A percentile compares a stretch with the other conserved stretches of the same genome.
phyloP scores from a whole-genome alignment of 176 grass and related monocot genomes.

The Avena insularis region DNA sequence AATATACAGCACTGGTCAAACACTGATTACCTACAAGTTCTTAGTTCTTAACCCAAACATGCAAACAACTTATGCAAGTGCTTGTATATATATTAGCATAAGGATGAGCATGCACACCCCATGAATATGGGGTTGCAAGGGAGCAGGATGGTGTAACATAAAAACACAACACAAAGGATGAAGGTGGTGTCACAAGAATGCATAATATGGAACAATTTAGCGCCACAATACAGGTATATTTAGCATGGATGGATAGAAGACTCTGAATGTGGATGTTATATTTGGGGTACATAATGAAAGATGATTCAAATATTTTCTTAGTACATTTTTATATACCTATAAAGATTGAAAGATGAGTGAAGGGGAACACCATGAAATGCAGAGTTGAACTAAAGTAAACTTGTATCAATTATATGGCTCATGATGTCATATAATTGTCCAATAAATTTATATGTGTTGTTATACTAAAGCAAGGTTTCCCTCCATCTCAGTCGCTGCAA shows the following conservation, averaged over 20 bases:
- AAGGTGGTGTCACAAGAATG: neutral
- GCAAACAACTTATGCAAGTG: neutral
- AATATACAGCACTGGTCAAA: neutral
- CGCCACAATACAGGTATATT: neutral
- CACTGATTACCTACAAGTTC: neutral
- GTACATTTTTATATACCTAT: neutral
- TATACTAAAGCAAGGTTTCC: constrained; percentile 4
- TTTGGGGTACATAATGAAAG: neutral
- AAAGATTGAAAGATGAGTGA: neutral
- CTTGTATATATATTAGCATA: neutral
- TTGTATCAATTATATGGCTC: neutral
- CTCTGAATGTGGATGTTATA: neutral
- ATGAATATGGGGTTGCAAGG: neutral
- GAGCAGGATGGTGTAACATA: neutral
- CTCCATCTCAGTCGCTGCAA: neutral
- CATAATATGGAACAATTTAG: neutral
- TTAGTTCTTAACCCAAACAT: neutral
- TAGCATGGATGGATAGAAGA: neutral
- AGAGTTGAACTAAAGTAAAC: neutral
- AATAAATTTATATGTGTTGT: neutral
- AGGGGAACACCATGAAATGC: constrained; percentile 5
- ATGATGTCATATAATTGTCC: neutral
- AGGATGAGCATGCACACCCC: neutral
- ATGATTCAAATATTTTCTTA: neutral
- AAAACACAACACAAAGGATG: neutral